phyloP scores from a whole-genome alignment of 306 rosid species.

The Dalbergia cochinchinensis region DNA sequence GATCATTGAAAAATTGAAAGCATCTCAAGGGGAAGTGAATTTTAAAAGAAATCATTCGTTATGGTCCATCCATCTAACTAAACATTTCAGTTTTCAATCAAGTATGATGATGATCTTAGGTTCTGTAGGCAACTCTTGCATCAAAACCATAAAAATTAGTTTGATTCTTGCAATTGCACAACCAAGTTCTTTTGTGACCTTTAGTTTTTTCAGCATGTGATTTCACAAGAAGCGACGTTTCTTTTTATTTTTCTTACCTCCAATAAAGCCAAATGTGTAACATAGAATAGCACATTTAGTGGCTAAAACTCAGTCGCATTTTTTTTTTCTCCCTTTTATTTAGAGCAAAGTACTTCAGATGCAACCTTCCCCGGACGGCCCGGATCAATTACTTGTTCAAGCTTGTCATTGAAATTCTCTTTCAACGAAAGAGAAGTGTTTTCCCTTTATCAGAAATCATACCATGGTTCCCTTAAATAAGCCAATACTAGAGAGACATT shows the following conservation, averaged over 20 bases:
- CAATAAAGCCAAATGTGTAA: not conserved
- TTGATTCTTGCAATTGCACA: constrained; percentile 9
- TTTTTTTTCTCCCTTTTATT: constrained; percentile 13
- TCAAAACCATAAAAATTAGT: constrained; percentile 16
- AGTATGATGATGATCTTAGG: not conserved
- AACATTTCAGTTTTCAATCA: constrained; percentile 24
- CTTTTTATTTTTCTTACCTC: not conserved
- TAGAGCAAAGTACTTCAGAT: constrained; percentile 40
- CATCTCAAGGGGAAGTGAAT: constrained; percentile 13
- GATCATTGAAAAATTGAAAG: constrained; percentile 38
- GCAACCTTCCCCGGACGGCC: constrained; percentile 54
- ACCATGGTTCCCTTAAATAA: constrained; percentile 28
- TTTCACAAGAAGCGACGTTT: not conserved
- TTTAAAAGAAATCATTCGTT: constrained; percentile 27
- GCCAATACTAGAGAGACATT: constrained; percentile 39
- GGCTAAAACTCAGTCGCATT: constrained; percentile 29
- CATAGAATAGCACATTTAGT: constrained; percentile 41
- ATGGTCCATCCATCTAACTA: constrained; percentile 30
- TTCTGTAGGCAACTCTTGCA: not conserved
- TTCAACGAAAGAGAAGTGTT: constrained; percentile 20
- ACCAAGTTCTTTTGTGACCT: not conserved
- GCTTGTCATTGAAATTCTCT: constrained; percentile 42
- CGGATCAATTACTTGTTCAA: constrained; percentile 3
- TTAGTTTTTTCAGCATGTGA: not conserved
- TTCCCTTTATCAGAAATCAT: constrained; percentile 5